These are phyloP conservation scores for Azolla pinnata DNA, from an alignment of 75 land plant species.

Conservation along the genomic window DNA sequence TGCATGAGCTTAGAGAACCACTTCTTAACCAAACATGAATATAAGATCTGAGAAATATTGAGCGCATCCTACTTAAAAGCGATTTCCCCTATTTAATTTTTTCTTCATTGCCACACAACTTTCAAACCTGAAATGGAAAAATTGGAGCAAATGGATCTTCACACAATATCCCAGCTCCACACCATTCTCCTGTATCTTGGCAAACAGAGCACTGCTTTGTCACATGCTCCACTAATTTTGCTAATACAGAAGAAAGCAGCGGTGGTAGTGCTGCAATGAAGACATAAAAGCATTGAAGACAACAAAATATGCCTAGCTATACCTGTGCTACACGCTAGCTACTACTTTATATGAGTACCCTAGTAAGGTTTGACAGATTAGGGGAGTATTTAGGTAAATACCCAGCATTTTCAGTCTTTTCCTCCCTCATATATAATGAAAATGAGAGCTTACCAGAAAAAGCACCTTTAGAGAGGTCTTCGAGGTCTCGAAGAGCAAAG, in stretches of 20 bases:
- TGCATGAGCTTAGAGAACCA: background rate
- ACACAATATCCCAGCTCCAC: slow-evolving; percentile 31
- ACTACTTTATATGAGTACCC: background rate
- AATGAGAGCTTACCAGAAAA: slow-evolving; percentile 23
- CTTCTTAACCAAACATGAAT: background rate
- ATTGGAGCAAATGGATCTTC: slow-evolving; percentile 23
- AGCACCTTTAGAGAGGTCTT: slow-evolving; percentile 40
- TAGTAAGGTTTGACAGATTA: too few species aligned
- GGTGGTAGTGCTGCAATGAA: slow-evolving; percentile 28
- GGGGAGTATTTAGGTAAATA: too few species aligned
- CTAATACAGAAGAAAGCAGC: slow-evolving; percentile 16
- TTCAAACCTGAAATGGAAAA: slow-evolving; percentile 40
- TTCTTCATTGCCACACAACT: background rate
- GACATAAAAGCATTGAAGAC: background rate
- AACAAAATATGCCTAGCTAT: background rate
- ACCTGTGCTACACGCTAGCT: background rate
- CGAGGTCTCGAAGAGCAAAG: slow-evolving; percentile 38
- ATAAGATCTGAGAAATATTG: background rate
- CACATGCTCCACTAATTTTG: slow-evolving; percentile 21
- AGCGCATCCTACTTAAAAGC: background rate
- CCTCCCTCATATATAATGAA: too few species aligned
- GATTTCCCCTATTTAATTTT: background rate
- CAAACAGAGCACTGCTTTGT: slow-evolving; percentile 34
- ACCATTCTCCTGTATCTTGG: slow-evolving; percentile 31
- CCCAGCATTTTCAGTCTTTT: too few species aligned